Evolutionary conservation across 2,329 filamentous ascomycete genomes (phyloP).

Genomic region (Pseudogymnoascus sp.): DNA sequence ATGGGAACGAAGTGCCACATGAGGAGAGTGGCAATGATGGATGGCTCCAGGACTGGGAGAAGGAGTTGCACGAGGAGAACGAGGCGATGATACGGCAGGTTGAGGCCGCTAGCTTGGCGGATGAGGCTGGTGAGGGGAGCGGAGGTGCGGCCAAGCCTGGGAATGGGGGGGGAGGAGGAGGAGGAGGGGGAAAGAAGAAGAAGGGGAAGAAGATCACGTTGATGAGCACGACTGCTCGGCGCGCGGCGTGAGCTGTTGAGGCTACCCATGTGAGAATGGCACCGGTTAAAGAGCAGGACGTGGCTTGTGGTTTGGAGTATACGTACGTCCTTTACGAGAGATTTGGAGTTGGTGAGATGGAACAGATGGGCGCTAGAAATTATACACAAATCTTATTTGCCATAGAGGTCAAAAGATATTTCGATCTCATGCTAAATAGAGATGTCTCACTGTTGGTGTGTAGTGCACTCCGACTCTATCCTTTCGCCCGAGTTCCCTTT

Average conservation of each 20-base stretch:
- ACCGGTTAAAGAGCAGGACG: not conserved
- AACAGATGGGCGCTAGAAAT: not conserved
- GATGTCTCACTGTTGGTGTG: not conserved
- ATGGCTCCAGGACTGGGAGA: slow-evolving; percentile 79
- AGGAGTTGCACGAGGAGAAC: slow-evolving; percentile 60
- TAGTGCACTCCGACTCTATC: not conserved
- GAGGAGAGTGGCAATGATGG: slow-evolving; percentile 55
- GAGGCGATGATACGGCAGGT: slow-evolving; percentile 49
- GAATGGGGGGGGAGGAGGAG: slow-evolving; percentile 17
- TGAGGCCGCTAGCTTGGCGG: slow-evolving; percentile 42
- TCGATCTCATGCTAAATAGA: not conserved
- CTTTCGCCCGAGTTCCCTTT: not conserved
- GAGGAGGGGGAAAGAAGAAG: slow-evolving; percentile 50
- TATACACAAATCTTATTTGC: not conserved
- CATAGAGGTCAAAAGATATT: not conserved
- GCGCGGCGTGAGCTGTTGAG: slow-evolving; percentile 27
- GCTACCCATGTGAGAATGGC: not conserved
- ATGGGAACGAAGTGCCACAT: slow-evolving; percentile 9
- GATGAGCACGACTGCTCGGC: slow-evolving; percentile 51
- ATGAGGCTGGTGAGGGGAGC: slow-evolving; percentile 16
- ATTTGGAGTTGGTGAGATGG: not conserved
- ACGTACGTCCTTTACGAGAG: not conserved
- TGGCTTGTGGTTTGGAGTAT: not conserved
- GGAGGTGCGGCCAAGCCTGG: slow-evolving; percentile 23
- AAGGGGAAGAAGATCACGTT: slow-evolving; percentile 66